Percentiles rank a stretch among this genome's conserved stretches.
Evolutionary conservation across 176 grass and related monocot species (phyloP).

Genomic region (Hyparrhenia diplandra): DNA sequence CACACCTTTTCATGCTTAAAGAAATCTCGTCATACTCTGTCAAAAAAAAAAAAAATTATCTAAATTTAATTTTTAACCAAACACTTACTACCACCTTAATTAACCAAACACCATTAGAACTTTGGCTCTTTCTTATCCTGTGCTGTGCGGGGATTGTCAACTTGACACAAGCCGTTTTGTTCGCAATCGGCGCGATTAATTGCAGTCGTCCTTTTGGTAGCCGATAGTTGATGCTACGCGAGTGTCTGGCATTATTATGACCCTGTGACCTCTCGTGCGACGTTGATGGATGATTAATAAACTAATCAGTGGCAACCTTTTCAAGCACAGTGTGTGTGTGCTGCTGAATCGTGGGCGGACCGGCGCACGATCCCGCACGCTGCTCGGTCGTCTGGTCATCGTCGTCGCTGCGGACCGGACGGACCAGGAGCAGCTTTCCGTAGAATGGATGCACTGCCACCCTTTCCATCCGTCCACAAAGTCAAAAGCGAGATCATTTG

Average conservation of each 20-base stretch:
- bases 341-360: neutral
- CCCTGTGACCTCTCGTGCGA: neutral
- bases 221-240: neutral
- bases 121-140: too few species aligned
- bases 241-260: neutral
- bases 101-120: too few species aligned
- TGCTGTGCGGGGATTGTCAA: too few species aligned
- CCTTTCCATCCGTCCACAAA: neutral
- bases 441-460: neutral
- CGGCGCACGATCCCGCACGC: constrained; percentile 12
- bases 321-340: neutral
- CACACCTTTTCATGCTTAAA: too few species aligned
- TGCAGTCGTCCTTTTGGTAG: too few species aligned
- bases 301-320: neutral
- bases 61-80: too few species aligned
- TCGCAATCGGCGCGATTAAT: too few species aligned
- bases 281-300: constrained; percentile 11
- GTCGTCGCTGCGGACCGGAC: neutral
- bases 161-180: too few species aligned
- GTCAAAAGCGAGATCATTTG: constrained; percentile 18
- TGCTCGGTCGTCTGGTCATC: neutral
- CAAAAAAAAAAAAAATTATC: too few species aligned
- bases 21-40: too few species aligned
- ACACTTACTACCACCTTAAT: too few species aligned
- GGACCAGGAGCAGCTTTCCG: constrained; percentile 16